Base-by-base conservation (phyloP, 768 basidiomycete genomes). In the Filobasidium floriforme region DNA sequence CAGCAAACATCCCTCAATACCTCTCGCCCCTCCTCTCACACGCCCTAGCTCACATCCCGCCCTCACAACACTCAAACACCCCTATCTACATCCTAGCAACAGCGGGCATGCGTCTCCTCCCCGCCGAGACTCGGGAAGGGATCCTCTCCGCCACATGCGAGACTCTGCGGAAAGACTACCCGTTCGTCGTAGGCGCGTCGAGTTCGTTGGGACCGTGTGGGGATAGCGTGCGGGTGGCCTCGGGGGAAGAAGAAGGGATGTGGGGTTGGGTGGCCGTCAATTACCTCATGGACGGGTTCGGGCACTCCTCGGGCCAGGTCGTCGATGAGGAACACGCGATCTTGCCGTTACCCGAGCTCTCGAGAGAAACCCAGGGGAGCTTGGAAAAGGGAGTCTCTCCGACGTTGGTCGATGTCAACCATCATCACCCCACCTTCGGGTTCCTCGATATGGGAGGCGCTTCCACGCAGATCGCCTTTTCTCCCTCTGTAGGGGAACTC, bases 381-480 rank as follows among this genome's bases (percentile, higher is more conserved):
- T 41, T 66, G 22, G 65, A 66, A 55, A 55, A 59, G 9, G 72
- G 73, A 43, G 57, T 60, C 7, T 71, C 71, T 5, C 75, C 76
- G 29, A 76, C 75, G 5, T 70, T 76, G 1, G 77, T 78, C 15
- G 77, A 78, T 61, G 70, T 75, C 0, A 68, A 68, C 24, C 75
- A 83, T 61, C 83, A 85, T 75, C 84, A 82, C 59, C 90, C 90
- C 22, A 97, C 94, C 4, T 98, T 91, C 73, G 96, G 96, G 6
- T 99, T 99, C 78, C 82, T 99, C 70, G 96, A 99, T 77, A 99
- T 98, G 96, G 96, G 96, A 61, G 94, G 96, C 28, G 96, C 96
- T 19, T 97, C 93, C 15, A 98, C 94, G 9, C 96, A 99, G 79
- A 93, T 99, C 68, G 96, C 96, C 12, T 99, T 98, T 73, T 92